Conservation (phyloP, 306 rosid genomes). For the Rosa chinensis region DNA sequence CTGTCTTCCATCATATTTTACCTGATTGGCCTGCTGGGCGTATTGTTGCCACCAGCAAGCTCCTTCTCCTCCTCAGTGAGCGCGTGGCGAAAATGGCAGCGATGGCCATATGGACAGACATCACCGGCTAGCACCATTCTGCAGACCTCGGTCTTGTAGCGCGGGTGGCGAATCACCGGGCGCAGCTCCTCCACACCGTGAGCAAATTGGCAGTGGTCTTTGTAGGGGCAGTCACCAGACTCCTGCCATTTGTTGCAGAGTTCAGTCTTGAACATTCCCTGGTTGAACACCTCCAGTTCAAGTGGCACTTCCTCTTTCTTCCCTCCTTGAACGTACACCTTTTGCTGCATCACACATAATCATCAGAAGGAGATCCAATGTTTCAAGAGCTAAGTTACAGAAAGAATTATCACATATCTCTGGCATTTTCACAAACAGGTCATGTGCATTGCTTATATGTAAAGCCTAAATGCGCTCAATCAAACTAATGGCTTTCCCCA, state of each 20-base stretch:
- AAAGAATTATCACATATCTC: background rate
- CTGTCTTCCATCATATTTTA: constrained; percentile 13
- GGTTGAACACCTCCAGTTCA: constrained; percentile 47
- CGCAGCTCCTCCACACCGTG: constrained; percentile 52
- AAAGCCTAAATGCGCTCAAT: background rate
- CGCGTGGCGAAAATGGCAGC: constrained; percentile 54
- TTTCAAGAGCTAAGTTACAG: background rate
- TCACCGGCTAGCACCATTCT: constrained; percentile 47
- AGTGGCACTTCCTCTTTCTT: constrained; percentile 33
- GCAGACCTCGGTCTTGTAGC: constrained; percentile 54
- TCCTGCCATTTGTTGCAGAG: constrained; percentile 59
- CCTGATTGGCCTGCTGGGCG: constrained; percentile 27
- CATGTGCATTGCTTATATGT: background rate
- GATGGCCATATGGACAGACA: constrained; percentile 49
- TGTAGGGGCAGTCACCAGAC: constrained; percentile 49
- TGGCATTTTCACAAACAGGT: background rate
- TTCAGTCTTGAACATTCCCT: constrained; percentile 50
- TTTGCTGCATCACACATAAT: constrained; percentile 32
- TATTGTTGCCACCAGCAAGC: constrained; percentile 8
- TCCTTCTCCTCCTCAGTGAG: constrained; percentile 40
- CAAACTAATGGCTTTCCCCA: background rate
- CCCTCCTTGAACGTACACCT: constrained; percentile 39
- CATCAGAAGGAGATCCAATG: background rate
- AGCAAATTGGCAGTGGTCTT: constrained; percentile 47
- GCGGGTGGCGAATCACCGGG: constrained; percentile 54